A percentile compares a stretch with the other conserved stretches of the same genome.
Evolutionary conservation across 2,329 filamentous ascomycete species (phyloP).

Genomic region (Verticillium nonalfalfae): DNA sequence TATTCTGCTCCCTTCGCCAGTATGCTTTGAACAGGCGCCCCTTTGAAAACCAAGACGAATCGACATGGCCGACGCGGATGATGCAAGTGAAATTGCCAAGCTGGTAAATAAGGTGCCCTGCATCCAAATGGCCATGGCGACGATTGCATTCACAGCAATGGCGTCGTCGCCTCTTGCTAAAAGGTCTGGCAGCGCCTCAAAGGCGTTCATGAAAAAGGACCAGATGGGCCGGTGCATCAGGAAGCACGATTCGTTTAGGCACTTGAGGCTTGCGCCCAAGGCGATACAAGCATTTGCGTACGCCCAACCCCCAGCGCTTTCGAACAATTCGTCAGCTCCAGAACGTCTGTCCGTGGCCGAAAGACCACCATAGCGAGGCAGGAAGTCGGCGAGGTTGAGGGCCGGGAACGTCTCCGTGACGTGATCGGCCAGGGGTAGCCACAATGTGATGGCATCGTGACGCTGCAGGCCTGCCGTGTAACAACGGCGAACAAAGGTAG

Average conservation of each 20-base stretch:
- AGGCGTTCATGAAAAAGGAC: constrained; percentile 9
- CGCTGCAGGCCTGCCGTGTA: constrained; percentile 6
- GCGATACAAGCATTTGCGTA: constrained; percentile 6
- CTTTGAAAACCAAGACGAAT: constrained; percentile 8
- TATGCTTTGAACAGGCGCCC: neutral
- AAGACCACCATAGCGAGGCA: constrained; percentile 1
- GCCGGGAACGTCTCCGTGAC: constrained; percentile 4
- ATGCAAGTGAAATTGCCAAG: constrained; percentile 4
- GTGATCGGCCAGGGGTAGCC: constrained; percentile 7
- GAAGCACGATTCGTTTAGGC: constrained; percentile 5
- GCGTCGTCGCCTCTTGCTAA: constrained; percentile 4
- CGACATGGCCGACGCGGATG: constrained; percentile 4
- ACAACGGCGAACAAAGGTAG: constrained; percentile 7
- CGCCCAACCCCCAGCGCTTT: constrained; percentile 8
- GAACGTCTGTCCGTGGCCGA: neutral
- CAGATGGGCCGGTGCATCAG: constrained; percentile 7
- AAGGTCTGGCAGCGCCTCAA: constrained; percentile 5
- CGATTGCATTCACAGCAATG: constrained; percentile 5
- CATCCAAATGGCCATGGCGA: constrained; percentile 9
- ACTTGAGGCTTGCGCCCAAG: constrained; percentile 4
- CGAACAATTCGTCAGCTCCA: constrained; percentile 3
- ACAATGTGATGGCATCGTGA: constrained; percentile 4
- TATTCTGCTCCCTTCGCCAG: constrained; percentile 1
- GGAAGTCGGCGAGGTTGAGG: constrained; percentile 7
- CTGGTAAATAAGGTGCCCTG: constrained; percentile 6